Base-by-base conservation (phyloP, 2,329 filamentous ascomycete species). In the Ophiocordyceps camponoti-rufipedis region DNA sequence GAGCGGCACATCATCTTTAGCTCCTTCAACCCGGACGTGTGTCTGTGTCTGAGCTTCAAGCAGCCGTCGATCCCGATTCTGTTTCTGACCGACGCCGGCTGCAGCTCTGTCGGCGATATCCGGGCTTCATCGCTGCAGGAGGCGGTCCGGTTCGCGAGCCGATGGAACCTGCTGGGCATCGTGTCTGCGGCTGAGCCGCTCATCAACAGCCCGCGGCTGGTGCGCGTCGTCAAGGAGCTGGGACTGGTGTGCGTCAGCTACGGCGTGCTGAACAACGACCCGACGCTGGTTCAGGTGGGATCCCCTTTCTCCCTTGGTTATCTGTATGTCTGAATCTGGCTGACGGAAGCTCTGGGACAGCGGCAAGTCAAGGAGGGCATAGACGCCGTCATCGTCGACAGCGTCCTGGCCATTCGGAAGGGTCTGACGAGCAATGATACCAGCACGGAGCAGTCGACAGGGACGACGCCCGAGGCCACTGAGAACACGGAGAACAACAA, bases 351-450 rank as follows among this genome's bases (percentile, higher is more conserved):
- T 14, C 10, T 2, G 32, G 32, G 9, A 35, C 58, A 88, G 80
- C 68, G 82, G 50, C 91, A 98, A 79, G 85, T 93, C 10, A 84
- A 85, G 46, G 85, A 95, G 63, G 89, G 91, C 43, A 95, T 98
- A 49, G 91, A 98, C 58, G 91, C 91, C 1, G 89, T 98, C 45
- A 98, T 98, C 57, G 91, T 96, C 13, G 91, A 98, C 59, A 91
- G 78, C 50, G 89, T 98, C 3, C 74, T 96, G 29, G 85, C 85
- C 39, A 95, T 98, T 53, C 79, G 89, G 42, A 87, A 94, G 62
- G 89, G 86, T 1, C 71, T 98, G 49, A 91, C 85, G 4, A 60
- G 49, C 42, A 53, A 51, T 18, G 57, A 60, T 14, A 18, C 28
- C 3, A 33, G 31, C 39, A 29, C 18, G 14, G 38, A 41, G 16